Evolutionary conservation across 352 stramenopile genomes (phyloP).

Genomic region (Pythium rishiriense): DNA sequence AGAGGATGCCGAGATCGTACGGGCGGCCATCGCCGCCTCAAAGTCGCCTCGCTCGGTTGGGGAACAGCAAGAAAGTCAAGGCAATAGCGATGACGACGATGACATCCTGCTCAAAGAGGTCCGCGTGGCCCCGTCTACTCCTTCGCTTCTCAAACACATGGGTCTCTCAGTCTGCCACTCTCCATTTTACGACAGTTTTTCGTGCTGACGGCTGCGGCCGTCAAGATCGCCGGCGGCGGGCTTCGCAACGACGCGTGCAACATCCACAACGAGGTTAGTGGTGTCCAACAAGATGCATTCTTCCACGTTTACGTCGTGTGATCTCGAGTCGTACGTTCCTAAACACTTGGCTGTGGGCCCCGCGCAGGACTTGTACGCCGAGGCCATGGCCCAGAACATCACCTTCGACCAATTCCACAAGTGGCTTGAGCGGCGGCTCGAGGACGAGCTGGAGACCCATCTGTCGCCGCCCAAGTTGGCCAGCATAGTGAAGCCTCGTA

Average conservation of each 20-base stretch:
- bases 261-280: slow-evolving; percentile 48
- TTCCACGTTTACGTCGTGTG: neutral
- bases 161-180: slow-evolving; percentile 41
- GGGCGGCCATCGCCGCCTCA: neutral
- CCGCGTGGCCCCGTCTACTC: slow-evolving; percentile 21
- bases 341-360: neutral
- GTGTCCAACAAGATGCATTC: neutral
- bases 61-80: neutral
- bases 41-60: slow-evolving; percentile 4
- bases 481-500: too few species aligned
- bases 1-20: slow-evolving; percentile 9
- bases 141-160: slow-evolving; percentile 29
- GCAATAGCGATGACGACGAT: slow-evolving; percentile 20
- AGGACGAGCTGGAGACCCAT: slow-evolving; percentile 39
- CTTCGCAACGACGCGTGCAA: slow-evolving; percentile 61
- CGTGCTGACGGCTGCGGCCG: slow-evolving; percentile 51
- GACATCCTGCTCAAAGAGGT: slow-evolving; percentile 55
- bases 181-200: slow-evolving; percentile 52
- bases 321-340: neutral
- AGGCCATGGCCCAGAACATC: slow-evolving; percentile 46
- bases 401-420: slow-evolving; percentile 60
- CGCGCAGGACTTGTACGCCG: slow-evolving; percentile 44
- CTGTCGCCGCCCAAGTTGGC: slow-evolving; percentile 12
- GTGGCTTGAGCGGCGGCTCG: slow-evolving; percentile 49
- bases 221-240: slow-evolving; percentile 54